Base-by-base conservation (phyloP, 768 basidiomycete species). In the Mycena olivaceomarginata region DNA sequence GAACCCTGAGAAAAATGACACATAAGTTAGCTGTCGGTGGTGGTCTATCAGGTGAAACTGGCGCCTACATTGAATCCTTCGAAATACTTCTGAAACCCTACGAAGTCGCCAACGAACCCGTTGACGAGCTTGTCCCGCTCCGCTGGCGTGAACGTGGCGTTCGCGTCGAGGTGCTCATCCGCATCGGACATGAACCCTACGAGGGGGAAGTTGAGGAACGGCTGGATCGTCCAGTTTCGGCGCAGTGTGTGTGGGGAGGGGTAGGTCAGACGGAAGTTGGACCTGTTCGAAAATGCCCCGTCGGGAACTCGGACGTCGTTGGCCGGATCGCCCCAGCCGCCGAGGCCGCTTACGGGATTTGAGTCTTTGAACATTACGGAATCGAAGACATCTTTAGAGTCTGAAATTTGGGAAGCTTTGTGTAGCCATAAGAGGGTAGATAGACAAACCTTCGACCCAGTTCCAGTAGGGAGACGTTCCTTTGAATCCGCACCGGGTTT, bases 141-240 rank as follows among this genome's bases (percentile, higher is more conserved):
- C 10, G 74, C 67, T 0, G 80, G 76, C 12, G 82, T 82, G 73
- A 87, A 85, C 15, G 83, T 80, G 25, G 75, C 74, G 65, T 85
- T 86, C 18, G 82, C 85, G 22, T 79, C 59, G 60, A 79, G 46
- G 22, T 39, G 12, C 11, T 79, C 81, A 31, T 85, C 72, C 20
- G 80, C 73, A 45, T 80, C 77, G 57, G 80, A 59, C 12, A 72
- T 22, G 41, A 79, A 72, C 10, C 73, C 71, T 11, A 20, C 5
- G 41, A 66, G 43, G 15, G 75, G 72, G 31, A 48, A 65, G 57
- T 60, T 79, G 67, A 65, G 65, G 59, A 70, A 86, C n/a, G 86
- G 86, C 69, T 82, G 82, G 11, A 84, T 81, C 1, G 83, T 85
- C 80, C 81, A 87, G 72, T 84, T 84, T 13, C 86, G 83, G 53